Conservation (phyloP, 805 yeast genomes). For the Hanseniaspora vineae region DNA sequence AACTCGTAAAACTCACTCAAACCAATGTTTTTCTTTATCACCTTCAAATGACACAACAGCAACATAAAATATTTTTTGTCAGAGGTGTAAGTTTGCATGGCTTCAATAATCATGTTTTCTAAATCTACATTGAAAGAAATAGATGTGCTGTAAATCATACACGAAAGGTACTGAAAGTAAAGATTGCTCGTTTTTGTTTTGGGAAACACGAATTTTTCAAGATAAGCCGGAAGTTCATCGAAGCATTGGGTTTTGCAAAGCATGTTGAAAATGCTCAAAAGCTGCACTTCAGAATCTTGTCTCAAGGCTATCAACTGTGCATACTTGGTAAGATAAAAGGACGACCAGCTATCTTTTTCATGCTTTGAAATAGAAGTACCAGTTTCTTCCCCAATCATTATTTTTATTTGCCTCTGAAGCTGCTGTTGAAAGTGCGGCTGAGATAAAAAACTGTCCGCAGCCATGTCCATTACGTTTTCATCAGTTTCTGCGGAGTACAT, state of each 20-base stretch:
- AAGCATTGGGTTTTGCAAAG: background rate
- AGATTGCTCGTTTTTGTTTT: background rate
- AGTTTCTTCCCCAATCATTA: no score
- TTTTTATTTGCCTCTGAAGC: no score
- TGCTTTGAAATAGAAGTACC: background rate
- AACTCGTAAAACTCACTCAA: background rate
- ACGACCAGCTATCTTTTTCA: constrained; percentile 14
- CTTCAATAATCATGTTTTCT: background rate
- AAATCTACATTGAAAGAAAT: background rate
- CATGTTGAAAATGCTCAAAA: constrained; percentile 33
- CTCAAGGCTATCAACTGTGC: constrained; percentile 12
- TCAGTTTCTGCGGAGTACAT: constrained; percentile 3
- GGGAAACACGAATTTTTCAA: background rate
- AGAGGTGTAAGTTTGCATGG: background rate
- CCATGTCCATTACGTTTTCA: constrained; percentile 4
- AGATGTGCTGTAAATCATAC: background rate
- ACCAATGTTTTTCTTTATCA: background rate
- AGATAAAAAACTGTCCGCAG: constrained; percentile 5
- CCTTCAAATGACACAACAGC: background rate
- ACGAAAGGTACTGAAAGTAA: background rate
- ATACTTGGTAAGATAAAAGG: constrained; percentile 14
- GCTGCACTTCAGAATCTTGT: constrained; percentile 45
- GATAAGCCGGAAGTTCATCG: background rate
- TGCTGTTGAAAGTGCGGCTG: background rate
- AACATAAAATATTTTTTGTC: background rate